Percentiles rank a stretch among this genome's conserved stretches.
Evolutionary conservation across 78 protist genomes (phyloP).

Genomic region (Isochrysis galbana): DNA sequence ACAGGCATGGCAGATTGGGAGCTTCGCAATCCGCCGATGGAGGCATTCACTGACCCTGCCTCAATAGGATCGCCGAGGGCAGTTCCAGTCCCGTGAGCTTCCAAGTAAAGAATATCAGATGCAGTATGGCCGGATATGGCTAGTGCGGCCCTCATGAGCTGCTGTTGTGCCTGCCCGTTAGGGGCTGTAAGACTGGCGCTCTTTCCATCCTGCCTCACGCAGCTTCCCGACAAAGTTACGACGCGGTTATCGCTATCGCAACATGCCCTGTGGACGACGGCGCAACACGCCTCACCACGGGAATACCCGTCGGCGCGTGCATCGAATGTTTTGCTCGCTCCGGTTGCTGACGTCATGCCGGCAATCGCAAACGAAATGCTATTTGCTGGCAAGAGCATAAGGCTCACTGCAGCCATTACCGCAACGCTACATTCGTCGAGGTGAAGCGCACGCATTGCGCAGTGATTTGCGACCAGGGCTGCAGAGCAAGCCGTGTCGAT

Average conservation of each 20-base stretch:
- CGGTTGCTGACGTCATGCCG: conserved; percentile 61
- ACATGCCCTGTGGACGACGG: conserved; percentile 22
- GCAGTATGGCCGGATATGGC: neutral
- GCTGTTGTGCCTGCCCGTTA: conserved; percentile 52
- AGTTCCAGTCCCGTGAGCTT: conserved; percentile 47
- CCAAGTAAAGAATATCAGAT: conserved; percentile 23
- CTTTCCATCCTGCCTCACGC: neutral
- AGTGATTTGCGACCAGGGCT: neutral
- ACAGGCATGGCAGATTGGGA: neutral
- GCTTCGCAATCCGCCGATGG: neutral
- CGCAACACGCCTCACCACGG: conserved; percentile 80
- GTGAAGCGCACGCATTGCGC: neutral
- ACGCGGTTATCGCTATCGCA: neutral
- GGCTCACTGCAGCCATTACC: neutral
- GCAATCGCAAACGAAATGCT: conserved; percentile 16
- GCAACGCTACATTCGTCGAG: neutral
- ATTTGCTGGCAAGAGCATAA: neutral
- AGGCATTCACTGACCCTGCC: neutral
- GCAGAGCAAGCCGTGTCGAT: neutral
- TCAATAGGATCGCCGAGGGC: conserved; percentile 70
- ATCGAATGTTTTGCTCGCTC: conserved; percentile 69
- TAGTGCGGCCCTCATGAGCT: neutral
- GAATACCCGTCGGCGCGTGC: conserved; percentile 81
- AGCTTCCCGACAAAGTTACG: neutral
- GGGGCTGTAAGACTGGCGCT: conserved; percentile 65